These are phyloP conservation scores for Serendipita sp. DNA, from an alignment of 768 basidiomycete genomes.

Conservation along the genomic window DNA sequence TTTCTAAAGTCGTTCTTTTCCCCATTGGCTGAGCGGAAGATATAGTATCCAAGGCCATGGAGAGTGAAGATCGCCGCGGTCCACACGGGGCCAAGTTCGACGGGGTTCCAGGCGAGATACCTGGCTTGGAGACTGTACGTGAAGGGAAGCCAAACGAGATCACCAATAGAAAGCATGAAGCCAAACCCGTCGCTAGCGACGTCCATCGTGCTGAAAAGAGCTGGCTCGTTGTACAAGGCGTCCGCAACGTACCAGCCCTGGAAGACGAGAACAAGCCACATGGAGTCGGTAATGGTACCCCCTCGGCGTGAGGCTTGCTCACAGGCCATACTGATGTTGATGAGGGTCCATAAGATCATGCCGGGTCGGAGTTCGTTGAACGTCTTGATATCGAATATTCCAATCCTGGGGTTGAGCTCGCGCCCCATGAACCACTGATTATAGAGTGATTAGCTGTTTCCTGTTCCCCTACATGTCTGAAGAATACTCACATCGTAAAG, in stretches of 20 bases:
- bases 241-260: constrained; percentile 81
- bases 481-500: constrained; percentile 70
- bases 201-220: constrained; percentile 91
- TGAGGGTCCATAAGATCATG: constrained; percentile 79
- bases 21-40: constrained; percentile 76
- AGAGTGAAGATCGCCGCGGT: constrained; percentile 44
- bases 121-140: constrained; percentile 87
- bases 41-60: constrained; percentile 68
- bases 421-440: constrained; percentile 84
- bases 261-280: constrained; percentile 78
- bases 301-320: constrained; percentile 75
- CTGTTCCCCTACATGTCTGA: background rate
- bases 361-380: constrained; percentile 82
- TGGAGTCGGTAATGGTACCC: constrained; percentile 55
- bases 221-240: constrained; percentile 81
- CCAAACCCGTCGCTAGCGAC: constrained; percentile 97
- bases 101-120: constrained; percentile 79
- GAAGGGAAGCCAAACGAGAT: constrained; percentile 89
- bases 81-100: constrained; percentile 52
- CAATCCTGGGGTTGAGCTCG: constrained; percentile 78
- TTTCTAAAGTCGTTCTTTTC: constrained; percentile 96
- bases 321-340: constrained; percentile 83
- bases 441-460: background rate
- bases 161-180: constrained; percentile 92
- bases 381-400: constrained; percentile 57